Evolutionary conservation across 495 filamentous ascomycete genomes (phyloP), one percentile per base, ranked within the genome.

Genomic region (Penicillium steckii): DNA sequence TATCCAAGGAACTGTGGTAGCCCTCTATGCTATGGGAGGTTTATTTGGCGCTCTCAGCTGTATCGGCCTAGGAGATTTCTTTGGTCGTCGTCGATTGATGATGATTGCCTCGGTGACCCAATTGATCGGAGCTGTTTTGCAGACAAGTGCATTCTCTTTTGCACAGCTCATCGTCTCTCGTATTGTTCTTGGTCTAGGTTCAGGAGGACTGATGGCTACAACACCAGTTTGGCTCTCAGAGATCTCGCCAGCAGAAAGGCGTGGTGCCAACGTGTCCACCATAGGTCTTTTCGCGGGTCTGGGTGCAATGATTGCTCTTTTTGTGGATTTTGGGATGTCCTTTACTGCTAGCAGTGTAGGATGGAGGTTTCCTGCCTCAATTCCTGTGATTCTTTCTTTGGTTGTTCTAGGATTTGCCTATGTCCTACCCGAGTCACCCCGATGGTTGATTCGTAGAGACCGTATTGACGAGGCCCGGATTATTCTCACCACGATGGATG

Each of bases 381-480:
- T 75, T 10, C 80, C 85, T 41, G 71, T 85, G 61, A 73, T 87
- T 22, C 50, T 85, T 54, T 79, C 80, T 3, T 66, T 80, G 0
- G 68, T 83, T 23, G 78, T 85, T 48, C 73, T 84, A 32, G 50
- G 69, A 43, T 69, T 80, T 27, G 75, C 78, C n/a, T 77, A 85
- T 52, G 72, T 82, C 54, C 70, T 83, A 25, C 77, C 73, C 18
- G 84, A 87, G 59, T 82, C 81, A 2, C 81, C 82, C 21, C 79
- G 82, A 52, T 85, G 74, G 63, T 75, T 73, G 54, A 73, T 84
- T 50, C 75, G 74, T 52, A 69, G 72, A 23, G 72, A 74, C 30
- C 71, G 71, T 26, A 65, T 76, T 17, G 68, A 75, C 33, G 60
- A 77, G 26, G 86, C 86, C 1, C 65, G 63, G 48, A 46, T 58